Conservation (phyloP, 768 basidiomycete species). For the Trametes sanguinea region DNA sequence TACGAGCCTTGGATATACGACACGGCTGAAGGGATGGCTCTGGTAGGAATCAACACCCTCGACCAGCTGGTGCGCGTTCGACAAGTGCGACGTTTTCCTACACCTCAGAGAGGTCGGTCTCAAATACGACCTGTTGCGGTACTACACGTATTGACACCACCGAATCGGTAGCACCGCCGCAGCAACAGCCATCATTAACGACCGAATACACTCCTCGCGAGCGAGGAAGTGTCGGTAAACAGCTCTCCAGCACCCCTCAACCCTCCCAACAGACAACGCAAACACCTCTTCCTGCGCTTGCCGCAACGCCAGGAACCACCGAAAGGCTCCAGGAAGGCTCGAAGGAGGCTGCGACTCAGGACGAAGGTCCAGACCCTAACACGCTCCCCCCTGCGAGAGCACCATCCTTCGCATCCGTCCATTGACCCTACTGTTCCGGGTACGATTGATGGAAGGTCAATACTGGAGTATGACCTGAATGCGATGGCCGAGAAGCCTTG, state of each 20-base stretch:
- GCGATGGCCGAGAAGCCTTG: conserved; percentile 84
- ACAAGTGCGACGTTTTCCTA: conserved; percentile 32
- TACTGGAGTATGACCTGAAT: conserved; percentile 81
- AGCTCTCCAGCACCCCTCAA: conserved; percentile 31
- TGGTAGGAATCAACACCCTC: conserved; percentile 36
- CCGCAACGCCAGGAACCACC: conserved; percentile 27
- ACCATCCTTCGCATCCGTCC: conserved; percentile 76
- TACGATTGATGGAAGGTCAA: conserved; percentile 70
- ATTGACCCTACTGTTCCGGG: conserved; percentile 72
- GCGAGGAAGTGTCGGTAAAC: conserved; percentile 50
- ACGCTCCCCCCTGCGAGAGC: conserved; percentile 67
- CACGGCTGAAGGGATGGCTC: background rate
- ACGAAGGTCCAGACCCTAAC: conserved; percentile 56
- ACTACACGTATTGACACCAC: background rate
- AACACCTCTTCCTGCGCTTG: conserved; percentile 24
- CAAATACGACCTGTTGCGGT: conserved; percentile 13
- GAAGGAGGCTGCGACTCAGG: conserved; percentile 20
- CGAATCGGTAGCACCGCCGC: conserved; percentile 37
- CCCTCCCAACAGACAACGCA: conserved; percentile 22
- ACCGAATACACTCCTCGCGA: conserved; percentile 82
- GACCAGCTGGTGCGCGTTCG: conserved; percentile 32
- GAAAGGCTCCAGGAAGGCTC: conserved; percentile 22
- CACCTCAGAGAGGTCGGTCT: conserved; percentile 34
- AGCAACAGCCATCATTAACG: conserved; percentile 66
- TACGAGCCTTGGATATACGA: background rate